phyloP scores from a whole-genome alignment of 1,284 basidiomycete genomes.

The Ustilago bromivora region DNA sequence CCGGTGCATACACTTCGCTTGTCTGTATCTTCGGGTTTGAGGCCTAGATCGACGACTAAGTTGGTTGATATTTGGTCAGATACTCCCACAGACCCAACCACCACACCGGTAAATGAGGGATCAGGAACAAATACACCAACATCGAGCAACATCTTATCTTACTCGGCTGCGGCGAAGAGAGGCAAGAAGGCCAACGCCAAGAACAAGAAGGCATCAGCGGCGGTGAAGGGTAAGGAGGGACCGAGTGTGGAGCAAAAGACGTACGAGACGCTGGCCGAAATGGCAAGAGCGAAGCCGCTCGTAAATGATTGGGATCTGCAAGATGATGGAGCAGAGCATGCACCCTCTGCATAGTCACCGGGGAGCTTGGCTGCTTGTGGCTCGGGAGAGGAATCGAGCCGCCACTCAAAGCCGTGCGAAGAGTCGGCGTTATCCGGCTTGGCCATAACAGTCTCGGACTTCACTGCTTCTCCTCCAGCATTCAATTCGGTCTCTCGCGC shows the following conservation, averaged over 20 bases:
- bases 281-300: constrained; percentile 15
- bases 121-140: not conserved
- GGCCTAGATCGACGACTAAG: constrained; percentile 1
- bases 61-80: constrained; percentile 44
- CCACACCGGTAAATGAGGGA: not conserved
- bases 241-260: constrained; percentile 28
- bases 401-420: too few species aligned
- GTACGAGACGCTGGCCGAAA: constrained; percentile 19
- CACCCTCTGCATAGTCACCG: not conserved
- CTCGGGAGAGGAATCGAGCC: not conserved
- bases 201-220: not conserved
- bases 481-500: too few species aligned
- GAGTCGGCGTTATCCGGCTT: too few species aligned
- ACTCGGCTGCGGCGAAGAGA: constrained; percentile 34
- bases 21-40: not conserved
- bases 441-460: too few species aligned
- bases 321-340: constrained; percentile 12
- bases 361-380: not conserved
- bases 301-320: constrained; percentile 27
- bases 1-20: constrained; percentile 27
- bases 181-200: constrained; percentile 6
- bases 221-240: not conserved
- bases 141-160: constrained; percentile 16
- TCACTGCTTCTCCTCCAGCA: too few species aligned
- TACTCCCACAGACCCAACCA: not conserved